These are phyloP conservation scores for Torulaspora pretoriensis DNA, from an alignment of 1,139 yeast species.

Conservation along the genomic window DNA sequence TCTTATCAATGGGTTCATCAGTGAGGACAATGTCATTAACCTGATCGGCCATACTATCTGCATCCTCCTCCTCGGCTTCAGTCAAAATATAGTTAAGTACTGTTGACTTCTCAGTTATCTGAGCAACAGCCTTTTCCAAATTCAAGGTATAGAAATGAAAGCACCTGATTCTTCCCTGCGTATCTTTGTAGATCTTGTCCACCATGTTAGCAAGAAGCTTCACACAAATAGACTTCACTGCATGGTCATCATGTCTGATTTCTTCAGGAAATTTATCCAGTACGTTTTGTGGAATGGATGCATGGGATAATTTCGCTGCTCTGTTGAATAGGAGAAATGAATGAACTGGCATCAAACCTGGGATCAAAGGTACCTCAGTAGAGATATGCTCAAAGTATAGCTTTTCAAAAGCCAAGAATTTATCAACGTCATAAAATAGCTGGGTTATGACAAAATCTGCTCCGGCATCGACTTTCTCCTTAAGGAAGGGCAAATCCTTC, in stretches of 20 bases:
- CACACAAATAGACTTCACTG: slow-evolving; percentile 80
- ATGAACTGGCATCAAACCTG: slow-evolving; percentile 96
- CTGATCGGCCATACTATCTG: slow-evolving; percentile 26
- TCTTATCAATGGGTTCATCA: slow-evolving; percentile 15
- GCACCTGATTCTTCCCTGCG: slow-evolving; percentile 61
- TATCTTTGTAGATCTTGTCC: slow-evolving; percentile 48
- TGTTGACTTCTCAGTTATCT: slow-evolving; percentile 62
- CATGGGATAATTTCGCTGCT: slow-evolving; percentile 87
- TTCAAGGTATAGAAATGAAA: slow-evolving; percentile 89
- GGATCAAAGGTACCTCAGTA: slow-evolving; percentile 59
- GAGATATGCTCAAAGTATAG: slow-evolving; percentile 40
- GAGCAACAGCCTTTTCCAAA: slow-evolving; percentile 86
- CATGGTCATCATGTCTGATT: slow-evolving; percentile 74
- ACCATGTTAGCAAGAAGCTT: slow-evolving; percentile 64
- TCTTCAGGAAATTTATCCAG: slow-evolving; percentile 51
- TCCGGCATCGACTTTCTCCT: slow-evolving; percentile 86
- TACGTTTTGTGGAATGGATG: slow-evolving; percentile 64
- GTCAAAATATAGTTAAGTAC: slow-evolving; percentile 42
- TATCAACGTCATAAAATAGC: slow-evolving; percentile 64
- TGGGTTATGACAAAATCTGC: slow-evolving; percentile 93
- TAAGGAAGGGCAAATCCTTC: slow-evolving; percentile 67
- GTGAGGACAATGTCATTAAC: slow-evolving; percentile 28
- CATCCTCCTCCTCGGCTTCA: slow-evolving; percentile 36
- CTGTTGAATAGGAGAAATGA: slow-evolving; percentile 81
- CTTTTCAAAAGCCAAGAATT: slow-evolving; percentile 51